Conservation (phyloP, 129 eudicot species). For the carrot (Daucus carota) region DNA sequence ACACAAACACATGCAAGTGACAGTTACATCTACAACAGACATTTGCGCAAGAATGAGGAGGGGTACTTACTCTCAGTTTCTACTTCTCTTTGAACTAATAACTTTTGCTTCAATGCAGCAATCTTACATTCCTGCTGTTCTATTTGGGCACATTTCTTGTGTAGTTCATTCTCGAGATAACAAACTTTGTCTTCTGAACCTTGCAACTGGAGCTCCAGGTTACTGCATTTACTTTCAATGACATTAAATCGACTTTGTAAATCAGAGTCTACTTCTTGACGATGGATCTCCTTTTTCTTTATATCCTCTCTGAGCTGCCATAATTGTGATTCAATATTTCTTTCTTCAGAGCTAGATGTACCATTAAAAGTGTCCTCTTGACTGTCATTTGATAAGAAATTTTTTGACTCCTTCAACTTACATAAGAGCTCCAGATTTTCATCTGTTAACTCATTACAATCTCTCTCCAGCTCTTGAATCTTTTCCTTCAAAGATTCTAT, state of each 20-base stretch:
- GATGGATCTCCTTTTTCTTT: conserved; percentile 27
- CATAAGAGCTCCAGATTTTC: conserved; percentile 50
- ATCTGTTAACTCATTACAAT: conserved; percentile 52
- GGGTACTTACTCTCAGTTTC: neutral
- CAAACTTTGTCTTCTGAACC: conserved; percentile 34
- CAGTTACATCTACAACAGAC: neutral
- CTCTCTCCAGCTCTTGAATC: conserved; percentile 52
- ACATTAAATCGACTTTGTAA: conserved; percentile 34
- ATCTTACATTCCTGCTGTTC: conserved; percentile 31
- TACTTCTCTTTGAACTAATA: neutral
- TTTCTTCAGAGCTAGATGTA: conserved; percentile 20
- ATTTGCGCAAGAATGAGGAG: neutral
- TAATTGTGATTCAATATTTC: conserved; percentile 28
- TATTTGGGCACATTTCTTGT: conserved; percentile 27
- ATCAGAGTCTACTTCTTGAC: conserved; percentile 20
- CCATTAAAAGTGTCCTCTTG: conserved; percentile 18
- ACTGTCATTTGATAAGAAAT: conserved; percentile 19
- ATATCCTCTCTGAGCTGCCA: conserved; percentile 36
- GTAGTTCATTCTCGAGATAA: conserved; percentile 44
- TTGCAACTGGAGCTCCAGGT: conserved; percentile 40
- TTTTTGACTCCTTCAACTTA: conserved; percentile 38
- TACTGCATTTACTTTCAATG: conserved; percentile 39
- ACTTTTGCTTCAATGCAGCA: neutral
- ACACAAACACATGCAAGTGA: neutral
- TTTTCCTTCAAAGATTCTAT: conserved; percentile 29